Base-by-base conservation (phyloP, 2,329 filamentous ascomycete genomes). In the Colletotrichum chrysophilum region DNA sequence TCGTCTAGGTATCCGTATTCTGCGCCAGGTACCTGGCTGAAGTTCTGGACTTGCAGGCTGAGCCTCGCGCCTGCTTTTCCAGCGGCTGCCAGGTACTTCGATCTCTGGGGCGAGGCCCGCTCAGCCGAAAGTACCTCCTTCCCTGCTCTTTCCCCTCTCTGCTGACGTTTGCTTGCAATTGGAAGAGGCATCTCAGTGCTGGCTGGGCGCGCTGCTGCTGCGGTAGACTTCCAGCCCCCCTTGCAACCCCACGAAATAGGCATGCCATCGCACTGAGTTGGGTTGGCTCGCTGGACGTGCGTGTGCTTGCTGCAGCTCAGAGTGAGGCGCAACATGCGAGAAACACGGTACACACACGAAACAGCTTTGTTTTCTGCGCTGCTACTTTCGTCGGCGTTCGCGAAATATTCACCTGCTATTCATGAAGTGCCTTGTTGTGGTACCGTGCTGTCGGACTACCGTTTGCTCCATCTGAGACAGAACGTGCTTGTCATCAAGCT, bases 221-320 rank as follows among this genome's bases (percentile, higher is more conserved):
- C 43, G 60, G 21, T 30, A 38, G 56, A 24, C 67, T 71, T 36
- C 61, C 60, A 55, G 61, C 34, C 68, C 70, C 52, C 72, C 73
- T 34, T 75, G 73, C 26, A 67, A 75, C 73, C 73, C 73, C 69
- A 72, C 69, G 68, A 72, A 75, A 61, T 72, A 58, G 56, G 43
- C 52, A 61, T 61, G 58, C 24, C 36, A 34, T 32, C 12, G 36
- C 30, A 30, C n/a, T 38, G n/a, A 56, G 58, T 26, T 64, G 56
- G n/a, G 30, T 61, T 61, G 28, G 58, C 58, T 21, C 13, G 58
- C 28, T 68, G 55, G 55, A 61, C 38, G 52, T 36, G 24, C 9
- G 58, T 61, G 24, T 38, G 32, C 32, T 52, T 52, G 32, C 52
- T 55, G 68, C 68, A 62, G 69, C 61, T 75, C 52, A 30, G n/a